Evolutionary conservation across 1,139 yeast species (phyloP).

Genomic region (Nakaseomyces bracarensis): DNA sequence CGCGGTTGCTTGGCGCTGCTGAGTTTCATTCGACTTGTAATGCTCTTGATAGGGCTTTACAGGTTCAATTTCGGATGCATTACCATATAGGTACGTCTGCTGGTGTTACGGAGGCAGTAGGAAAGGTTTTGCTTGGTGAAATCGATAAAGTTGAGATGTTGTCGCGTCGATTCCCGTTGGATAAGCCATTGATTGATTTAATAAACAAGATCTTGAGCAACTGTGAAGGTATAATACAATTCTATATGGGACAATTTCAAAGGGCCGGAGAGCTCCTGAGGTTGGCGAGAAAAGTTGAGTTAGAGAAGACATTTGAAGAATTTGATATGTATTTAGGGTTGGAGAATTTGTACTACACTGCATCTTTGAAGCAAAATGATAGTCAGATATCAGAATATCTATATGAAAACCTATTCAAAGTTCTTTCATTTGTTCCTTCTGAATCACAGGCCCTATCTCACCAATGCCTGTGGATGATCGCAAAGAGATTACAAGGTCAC

Average conservation of each 20-base stretch:
- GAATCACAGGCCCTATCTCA: slow-evolving; percentile 15
- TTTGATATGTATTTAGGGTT: slow-evolving; percentile 19
- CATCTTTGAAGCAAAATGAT: slow-evolving; percentile 3
- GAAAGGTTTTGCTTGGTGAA: slow-evolving; percentile 20
- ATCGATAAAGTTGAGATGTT: slow-evolving; percentile 15
- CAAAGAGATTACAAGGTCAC: slow-evolving; percentile 10
- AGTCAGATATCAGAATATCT: slow-evolving; percentile 1
- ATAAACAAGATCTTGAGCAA: slow-evolving; percentile 19
- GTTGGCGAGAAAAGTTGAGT: slow-evolving; percentile 9
- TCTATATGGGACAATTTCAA: slow-evolving; percentile 12
- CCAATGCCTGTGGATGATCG: slow-evolving; percentile 13
- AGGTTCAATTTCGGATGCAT: slow-evolving; percentile 26
- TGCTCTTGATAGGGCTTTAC: slow-evolving; percentile 20
- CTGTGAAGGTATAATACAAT: slow-evolving; percentile 18
- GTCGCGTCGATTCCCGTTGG: slow-evolving; percentile 11
- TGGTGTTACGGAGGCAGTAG: slow-evolving; percentile 10
- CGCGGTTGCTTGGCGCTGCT: slow-evolving; percentile 25
- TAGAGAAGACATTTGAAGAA: slow-evolving; percentile 8
- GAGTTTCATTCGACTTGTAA: slow-evolving; percentile 19
- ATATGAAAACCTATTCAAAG: background rate
- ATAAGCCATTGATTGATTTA: slow-evolving; percentile 10
- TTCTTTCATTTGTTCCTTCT: slow-evolving; percentile 12
- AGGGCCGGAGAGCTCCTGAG: slow-evolving; percentile 12
- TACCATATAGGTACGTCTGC: slow-evolving; percentile 20
- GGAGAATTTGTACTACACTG: slow-evolving; percentile 26